Evolutionary conservation across 2,329 filamentous ascomycete genomes (phyloP), one percentile per base, ranked within the genome.

Genomic region (Decorospora gaudefroyi): DNA sequence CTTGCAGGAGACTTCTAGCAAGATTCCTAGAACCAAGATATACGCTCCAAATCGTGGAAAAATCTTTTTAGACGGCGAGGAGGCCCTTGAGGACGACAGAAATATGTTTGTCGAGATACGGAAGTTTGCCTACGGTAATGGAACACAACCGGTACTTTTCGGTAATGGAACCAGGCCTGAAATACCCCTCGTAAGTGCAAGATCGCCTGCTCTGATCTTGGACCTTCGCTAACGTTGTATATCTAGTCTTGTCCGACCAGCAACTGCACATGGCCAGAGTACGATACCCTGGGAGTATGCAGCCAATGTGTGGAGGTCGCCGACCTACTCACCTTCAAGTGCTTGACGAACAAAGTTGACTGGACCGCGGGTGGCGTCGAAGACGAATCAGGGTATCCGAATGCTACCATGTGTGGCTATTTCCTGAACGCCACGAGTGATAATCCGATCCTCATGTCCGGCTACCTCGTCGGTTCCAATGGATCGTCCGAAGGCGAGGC

Each of bases 241-340:
- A n/a, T n/a, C n/a, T n/a, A n/a, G n/a, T 56, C 55, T 0, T 68
- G 65, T 10, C 63, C 62, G 0, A 62, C 51, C 0, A 64, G 57
- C 5, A 67, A 66, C 7, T 68, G 65, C 12, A 61, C 59, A 0
- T 68, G 62, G 62, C 57, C 60, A 0, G 6, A 1, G 0, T 67
- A 67, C 21, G 48, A 67, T 0, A 61, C 62, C 0, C 41, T 68
- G 0, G 62, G 23, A 0, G 34, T 68, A 0, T 68, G 62, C 10
- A 67, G 62, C 7, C 1, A 39, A 1, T 68, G 64, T 10, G 33
- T 13, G 0, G 58, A 63, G 0, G 40, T 56, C 0, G 26, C 57
- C 0, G 2, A 51, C 0, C 6, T 55, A 0, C 48, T 67, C 0
- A 37, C 19, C 0, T 58, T 30, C 17, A 19, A 16, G 0, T 67